Evolutionary conservation across 352 stramenopile species (phyloP).

Genomic region (Phytophthora boehmeriae): DNA sequence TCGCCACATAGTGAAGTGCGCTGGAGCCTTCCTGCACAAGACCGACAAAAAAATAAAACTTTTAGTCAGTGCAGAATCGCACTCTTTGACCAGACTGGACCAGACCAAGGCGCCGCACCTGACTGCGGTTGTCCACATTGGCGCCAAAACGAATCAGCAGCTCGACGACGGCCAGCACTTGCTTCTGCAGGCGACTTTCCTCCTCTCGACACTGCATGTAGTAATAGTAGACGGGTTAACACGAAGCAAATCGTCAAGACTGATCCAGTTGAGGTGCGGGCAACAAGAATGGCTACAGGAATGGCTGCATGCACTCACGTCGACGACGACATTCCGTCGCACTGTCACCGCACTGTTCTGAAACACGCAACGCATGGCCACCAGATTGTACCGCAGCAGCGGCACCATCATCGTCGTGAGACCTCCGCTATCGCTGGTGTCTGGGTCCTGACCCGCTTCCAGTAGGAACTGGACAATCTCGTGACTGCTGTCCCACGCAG

Average conservation of each 20-base stretch:
- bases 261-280: not conserved
- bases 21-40: conserved; percentile 23
- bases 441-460: conserved; percentile 23
- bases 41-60: conserved; percentile 3
- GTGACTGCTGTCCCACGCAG: conserved; percentile 23
- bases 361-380: conserved; percentile 36
- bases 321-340: conserved; percentile 24
- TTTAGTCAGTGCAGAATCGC: too few relatives aligned
- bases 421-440: conserved; percentile 19
- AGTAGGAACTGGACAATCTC: conserved; percentile 21
- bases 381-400: conserved; percentile 28
- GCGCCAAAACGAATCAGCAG: conserved; percentile 13
- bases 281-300: not conserved
- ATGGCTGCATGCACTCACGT: conserved; percentile 26
- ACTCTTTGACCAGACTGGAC: too few relatives aligned
- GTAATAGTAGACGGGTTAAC: too few relatives aligned
- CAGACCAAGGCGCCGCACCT: conserved; percentile 4
- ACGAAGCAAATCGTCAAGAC: conserved; percentile 14
- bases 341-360: conserved; percentile 15
- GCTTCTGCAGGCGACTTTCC: conserved; percentile 7
- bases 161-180: conserved; percentile 8
- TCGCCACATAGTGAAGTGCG: conserved; percentile 22
- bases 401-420: conserved; percentile 33
- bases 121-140: conserved; percentile 15
- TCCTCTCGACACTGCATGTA: conserved; percentile 28